Percentiles rank a stretch among this genome's conserved stretches.
These are phyloP conservation scores for Boeremia exigua DNA, from an alignment of 2,329 filamentous ascomycete species.

Conservation along the genomic window DNA sequence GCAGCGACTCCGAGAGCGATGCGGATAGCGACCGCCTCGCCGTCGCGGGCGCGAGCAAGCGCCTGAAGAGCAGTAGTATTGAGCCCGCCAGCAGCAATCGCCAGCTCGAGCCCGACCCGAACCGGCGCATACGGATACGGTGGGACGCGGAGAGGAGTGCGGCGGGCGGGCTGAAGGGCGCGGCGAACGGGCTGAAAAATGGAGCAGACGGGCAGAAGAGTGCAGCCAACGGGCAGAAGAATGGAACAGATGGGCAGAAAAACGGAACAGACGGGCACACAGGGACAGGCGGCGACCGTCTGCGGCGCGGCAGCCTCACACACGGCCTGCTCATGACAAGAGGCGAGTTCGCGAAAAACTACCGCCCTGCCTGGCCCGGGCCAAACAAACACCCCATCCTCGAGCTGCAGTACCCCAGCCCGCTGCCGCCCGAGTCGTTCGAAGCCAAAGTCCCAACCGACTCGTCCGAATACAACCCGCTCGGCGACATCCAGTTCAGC, in stretches of 20 bases:
- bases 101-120: slow-evolving; percentile 45
- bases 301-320: slow-evolving; percentile 35
- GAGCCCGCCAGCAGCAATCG: slow-evolving; percentile 46
- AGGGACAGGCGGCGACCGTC: slow-evolving; percentile 2
- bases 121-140: slow-evolving; percentile 40
- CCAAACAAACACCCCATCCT: slow-evolving; percentile 58
- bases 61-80: slow-evolving; percentile 45
- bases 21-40: slow-evolving; percentile 36
- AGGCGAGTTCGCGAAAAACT: slow-evolving; percentile 53
- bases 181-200: not conserved
- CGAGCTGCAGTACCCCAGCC: slow-evolving; percentile 83
- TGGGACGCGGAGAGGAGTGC: slow-evolving; percentile 15
- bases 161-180: not conserved
- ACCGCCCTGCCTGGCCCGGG: slow-evolving; percentile 58
- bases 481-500: slow-evolving; percentile 72
- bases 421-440: slow-evolving; percentile 67
- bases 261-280: slow-evolving; percentile 12
- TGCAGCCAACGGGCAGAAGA: not conserved
- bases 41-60: slow-evolving; percentile 37
- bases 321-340: slow-evolving; percentile 52
- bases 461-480: slow-evolving; percentile 59
- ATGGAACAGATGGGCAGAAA: not conserved
- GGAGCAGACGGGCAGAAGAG: not conserved
- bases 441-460: slow-evolving; percentile 37
- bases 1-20: slow-evolving; percentile 39